Evolutionary conservation across 352 stramenopile species (phyloP).

Genomic region (Elongisporangium anandrum): DNA sequence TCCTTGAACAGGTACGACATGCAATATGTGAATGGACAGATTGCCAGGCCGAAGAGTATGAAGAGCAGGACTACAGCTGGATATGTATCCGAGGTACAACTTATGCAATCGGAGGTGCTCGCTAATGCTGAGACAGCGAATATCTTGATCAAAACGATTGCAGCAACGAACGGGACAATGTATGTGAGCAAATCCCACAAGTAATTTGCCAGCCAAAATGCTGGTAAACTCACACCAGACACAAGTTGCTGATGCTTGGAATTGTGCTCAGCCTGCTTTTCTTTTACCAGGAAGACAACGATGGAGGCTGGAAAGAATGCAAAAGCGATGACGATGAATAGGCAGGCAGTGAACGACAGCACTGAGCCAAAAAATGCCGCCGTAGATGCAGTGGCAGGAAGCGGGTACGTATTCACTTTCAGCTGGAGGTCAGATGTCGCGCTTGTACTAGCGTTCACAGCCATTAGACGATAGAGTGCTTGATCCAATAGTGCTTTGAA

Average conservation of each 20-base stretch:
- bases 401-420: slow-evolving; percentile 39
- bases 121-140: slow-evolving; percentile 30
- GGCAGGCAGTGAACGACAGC: slow-evolving; percentile 64
- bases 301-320: slow-evolving; percentile 89
- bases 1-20: slow-evolving; percentile 58
- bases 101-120: slow-evolving; percentile 14
- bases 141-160: slow-evolving; percentile 30
- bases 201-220: slow-evolving; percentile 96
- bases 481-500: slow-evolving; percentile 57
- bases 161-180: slow-evolving; percentile 48
- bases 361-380: slow-evolving; percentile 43
- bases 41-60: slow-evolving; percentile 52
- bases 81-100: slow-evolving; percentile 23
- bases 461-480: slow-evolving; percentile 41
- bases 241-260: slow-evolving; percentile 96
- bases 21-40: slow-evolving; percentile 57
- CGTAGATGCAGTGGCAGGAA: slow-evolving; percentile 40
- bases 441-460: slow-evolving; percentile 37
- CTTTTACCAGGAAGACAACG: slow-evolving; percentile 93
- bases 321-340: slow-evolving; percentile 89
- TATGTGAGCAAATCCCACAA: slow-evolving; percentile 91
- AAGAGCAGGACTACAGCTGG: slow-evolving; percentile 49
- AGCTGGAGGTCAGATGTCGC: slow-evolving; percentile 20
- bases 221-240: slow-evolving; percentile 86
- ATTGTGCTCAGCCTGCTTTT: slow-evolving; percentile 86